A percentile compares a stretch with the other conserved stretches of the same genome.
phyloP scores from a whole-genome alignment of 345 rosid species.

The Pistacia integerrima region DNA sequence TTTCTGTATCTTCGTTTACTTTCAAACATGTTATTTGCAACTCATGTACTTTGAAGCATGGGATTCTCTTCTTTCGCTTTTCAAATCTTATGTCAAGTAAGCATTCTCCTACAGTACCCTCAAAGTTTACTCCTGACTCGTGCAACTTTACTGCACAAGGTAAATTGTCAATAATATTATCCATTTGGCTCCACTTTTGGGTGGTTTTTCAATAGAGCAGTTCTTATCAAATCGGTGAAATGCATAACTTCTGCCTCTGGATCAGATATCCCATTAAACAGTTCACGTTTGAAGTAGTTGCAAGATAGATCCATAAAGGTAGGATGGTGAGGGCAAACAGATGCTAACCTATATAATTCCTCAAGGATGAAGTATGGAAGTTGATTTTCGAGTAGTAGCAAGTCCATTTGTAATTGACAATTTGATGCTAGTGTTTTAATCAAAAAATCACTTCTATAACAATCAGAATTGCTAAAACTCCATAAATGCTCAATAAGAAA shows the following conservation, averaged over 20 bases:
- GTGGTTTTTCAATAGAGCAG: neutral
- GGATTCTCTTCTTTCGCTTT: neutral
- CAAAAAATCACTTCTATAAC: slow-evolving; percentile 4
- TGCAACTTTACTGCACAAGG: too few relatives aligned
- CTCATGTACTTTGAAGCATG: neutral
- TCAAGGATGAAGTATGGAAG: too few relatives aligned
- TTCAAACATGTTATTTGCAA: too few relatives aligned
- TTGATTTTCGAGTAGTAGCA: slow-evolving; percentile 14
- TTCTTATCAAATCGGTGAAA: too few relatives aligned
- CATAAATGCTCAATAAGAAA: slow-evolving; percentile 17
- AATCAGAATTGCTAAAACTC: neutral
- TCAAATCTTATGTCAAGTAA: neutral
- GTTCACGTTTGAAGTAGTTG: too few relatives aligned
- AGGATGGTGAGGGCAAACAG: neutral
- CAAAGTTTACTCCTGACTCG: slow-evolving; percentile 8
- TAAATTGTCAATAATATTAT: too few relatives aligned
- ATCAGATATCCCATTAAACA: too few relatives aligned
- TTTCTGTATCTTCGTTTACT: slow-evolving; percentile 3
- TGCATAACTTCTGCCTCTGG: too few relatives aligned
- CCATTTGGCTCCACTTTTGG: neutral
- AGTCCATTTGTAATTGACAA: slow-evolving; percentile 4
- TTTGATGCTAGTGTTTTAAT: slow-evolving; percentile 6
- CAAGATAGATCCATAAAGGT: too few relatives aligned
- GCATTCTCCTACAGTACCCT: neutral
- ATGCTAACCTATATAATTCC: neutral